Evolutionary conservation across 2,329 filamentous ascomycete genomes (phyloP).

Genomic region (Aspergillus sp.): DNA sequence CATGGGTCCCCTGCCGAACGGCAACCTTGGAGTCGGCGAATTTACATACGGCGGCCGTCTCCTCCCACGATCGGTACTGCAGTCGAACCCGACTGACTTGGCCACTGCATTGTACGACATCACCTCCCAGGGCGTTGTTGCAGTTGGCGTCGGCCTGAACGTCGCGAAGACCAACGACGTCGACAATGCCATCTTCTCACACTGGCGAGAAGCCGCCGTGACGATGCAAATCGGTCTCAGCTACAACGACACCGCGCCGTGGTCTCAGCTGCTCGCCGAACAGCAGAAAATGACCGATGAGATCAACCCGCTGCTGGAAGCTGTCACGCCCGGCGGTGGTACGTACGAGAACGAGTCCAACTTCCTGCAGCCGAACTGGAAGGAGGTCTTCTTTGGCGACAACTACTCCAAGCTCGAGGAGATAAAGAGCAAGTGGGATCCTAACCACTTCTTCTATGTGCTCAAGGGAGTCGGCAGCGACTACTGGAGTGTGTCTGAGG

Average conservation of each 20-base stretch:
- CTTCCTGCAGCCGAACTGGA: constrained; percentile 42
- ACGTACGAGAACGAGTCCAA: constrained; percentile 47
- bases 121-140: constrained; percentile 32
- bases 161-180: constrained; percentile 37
- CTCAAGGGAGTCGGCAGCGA: constrained; percentile 42
- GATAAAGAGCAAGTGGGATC: constrained; percentile 46
- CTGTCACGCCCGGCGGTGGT: constrained; percentile 39
- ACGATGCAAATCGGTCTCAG: constrained; percentile 35
- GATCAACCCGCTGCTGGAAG: constrained; percentile 39
- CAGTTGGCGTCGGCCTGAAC: constrained; percentile 42
- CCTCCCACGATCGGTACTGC: constrained; percentile 35
- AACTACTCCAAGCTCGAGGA: constrained; percentile 38
- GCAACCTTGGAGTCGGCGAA: constrained; percentile 25
- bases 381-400: constrained; percentile 43
- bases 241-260: constrained; percentile 41
- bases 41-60: constrained; percentile 36
- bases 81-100: constrained; percentile 29
- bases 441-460: constrained; percentile 41
- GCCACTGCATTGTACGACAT: constrained; percentile 34
- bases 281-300: constrained; percentile 42
- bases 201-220: constrained; percentile 39
- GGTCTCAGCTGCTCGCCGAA: constrained; percentile 35
- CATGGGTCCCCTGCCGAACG: constrained; percentile 30
- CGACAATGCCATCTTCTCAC: constrained; percentile 42
- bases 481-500: constrained; percentile 30